Base-by-base conservation (phyloP, 148 eudicot genomes). In the Silene conica region DNA sequence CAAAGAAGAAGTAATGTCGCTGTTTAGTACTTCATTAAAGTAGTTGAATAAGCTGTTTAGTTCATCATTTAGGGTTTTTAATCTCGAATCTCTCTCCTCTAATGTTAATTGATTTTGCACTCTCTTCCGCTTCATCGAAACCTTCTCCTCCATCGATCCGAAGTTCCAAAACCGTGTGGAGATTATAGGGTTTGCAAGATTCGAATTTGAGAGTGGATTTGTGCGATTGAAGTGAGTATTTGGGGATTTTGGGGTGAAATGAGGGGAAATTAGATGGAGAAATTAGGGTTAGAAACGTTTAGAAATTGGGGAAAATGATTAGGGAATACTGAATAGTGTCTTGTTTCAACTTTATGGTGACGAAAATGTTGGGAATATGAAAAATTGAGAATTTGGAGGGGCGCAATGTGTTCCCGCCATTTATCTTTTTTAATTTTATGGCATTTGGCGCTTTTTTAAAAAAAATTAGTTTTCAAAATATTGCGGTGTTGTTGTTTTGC, bases 81-180 rank as follows among this genome's bases (percentile, higher is more conserved):
- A 48, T 48, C 77, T 85, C 38, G 78, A 69, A 10, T 83, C 83
- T 76, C 84, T 87, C 74, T 89, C 96, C 70, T 87, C 89, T 8
- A 70, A 21, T 2, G 70, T 72, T 26, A 79, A 63, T 5, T 13
- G 34, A 3, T 8, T 25, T 18, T 71, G 4, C 1, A 82, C 82
- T 73, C 84, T 73, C 77, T 89, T 90, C 72, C 89, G 77, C 84
- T 89, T 92, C 80, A 70, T 23, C 9, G 74, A 28, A 74, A 78
- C 83, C 78, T 79, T 85, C 64, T 84, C 89, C 62, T 74, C 82
- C 91, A 89, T 87, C 43, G 25, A 14, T 9, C 16, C 66, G 1
- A 20, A 70, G 74, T 56, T 74, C 70, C 77, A 61, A 74, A 12
- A 6, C 4, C 8, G 9, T 2, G 1, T 10, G 14, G 13, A 48